Percentiles rank a stretch among this genome's conserved stretches.
Conservation (phyloP, 805 yeast species). For the Zygotorulaspora danielsina region DNA sequence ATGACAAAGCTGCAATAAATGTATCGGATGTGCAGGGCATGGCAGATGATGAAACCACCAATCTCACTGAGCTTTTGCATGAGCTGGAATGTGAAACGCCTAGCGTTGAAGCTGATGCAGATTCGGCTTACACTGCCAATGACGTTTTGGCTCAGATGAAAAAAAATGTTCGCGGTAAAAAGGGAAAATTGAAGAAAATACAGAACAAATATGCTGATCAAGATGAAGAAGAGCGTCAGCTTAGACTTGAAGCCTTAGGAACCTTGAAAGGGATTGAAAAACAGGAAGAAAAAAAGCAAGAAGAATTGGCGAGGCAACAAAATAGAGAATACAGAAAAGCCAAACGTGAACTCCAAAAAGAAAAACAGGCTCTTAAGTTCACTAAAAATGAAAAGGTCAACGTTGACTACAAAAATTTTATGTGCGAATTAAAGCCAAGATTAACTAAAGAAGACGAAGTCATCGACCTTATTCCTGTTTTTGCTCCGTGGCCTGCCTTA, state of each 20-base stretch:
- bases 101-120: not conserved
- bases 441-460: slow-evolving; percentile 45
- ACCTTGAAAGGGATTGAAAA: slow-evolving; percentile 58
- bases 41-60: not conserved
- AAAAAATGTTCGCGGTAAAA: slow-evolving; percentile 72
- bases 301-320: slow-evolving; percentile 35
- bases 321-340: slow-evolving; percentile 35
- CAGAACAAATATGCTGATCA: slow-evolving; percentile 82
- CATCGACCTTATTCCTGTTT: slow-evolving; percentile 69
- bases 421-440: slow-evolving; percentile 34
- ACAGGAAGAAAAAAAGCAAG: slow-evolving; percentile 36
- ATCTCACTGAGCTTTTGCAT: not conserved
- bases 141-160: slow-evolving; percentile 29
- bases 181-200: slow-evolving; percentile 76
- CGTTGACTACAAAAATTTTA: slow-evolving; percentile 43
- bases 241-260: slow-evolving; percentile 79
- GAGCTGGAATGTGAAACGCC: not conserved
- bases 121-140: slow-evolving; percentile 10
- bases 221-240: slow-evolving; percentile 78
- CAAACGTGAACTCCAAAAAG: slow-evolving; percentile 39
- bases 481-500: slow-evolving; percentile 89
- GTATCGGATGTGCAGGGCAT: not conserved
- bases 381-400: slow-evolving; percentile 39
- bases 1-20: not conserved
- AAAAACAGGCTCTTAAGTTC: slow-evolving; percentile 35